Evolutionary conservation across 2,329 filamentous ascomycete species (phyloP).

Genomic region (Sporothrix dimorphospora): DNA sequence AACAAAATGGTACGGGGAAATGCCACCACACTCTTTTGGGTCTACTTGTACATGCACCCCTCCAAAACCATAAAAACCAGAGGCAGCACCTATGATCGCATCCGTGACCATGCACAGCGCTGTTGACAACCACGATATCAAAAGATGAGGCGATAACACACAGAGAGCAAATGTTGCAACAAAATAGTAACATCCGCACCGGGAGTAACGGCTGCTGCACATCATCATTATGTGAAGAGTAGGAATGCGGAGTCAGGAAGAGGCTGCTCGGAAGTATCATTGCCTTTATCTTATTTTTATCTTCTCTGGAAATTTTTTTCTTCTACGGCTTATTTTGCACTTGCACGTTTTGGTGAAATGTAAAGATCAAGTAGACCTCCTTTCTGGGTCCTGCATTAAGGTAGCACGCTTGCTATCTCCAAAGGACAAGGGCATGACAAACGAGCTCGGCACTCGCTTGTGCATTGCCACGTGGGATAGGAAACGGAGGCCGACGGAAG

Average conservation of each 20-base stretch:
- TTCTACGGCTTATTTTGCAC: not conserved
- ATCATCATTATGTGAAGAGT: not conserved
- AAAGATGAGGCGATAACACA: too few species aligned
- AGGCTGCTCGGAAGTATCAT: not conserved
- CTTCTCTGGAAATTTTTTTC: not conserved
- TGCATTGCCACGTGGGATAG: not conserved
- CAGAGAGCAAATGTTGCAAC: too few species aligned
- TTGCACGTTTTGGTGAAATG: not conserved
- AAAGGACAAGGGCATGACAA: not conserved
- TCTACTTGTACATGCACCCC: not conserved
- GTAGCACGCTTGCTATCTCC: not conserved
- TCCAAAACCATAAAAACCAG: too few species aligned
- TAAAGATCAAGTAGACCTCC: not conserved
- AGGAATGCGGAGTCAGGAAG: not conserved
- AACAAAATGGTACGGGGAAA: slow-evolving; percentile 4
- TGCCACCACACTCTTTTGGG: not conserved
- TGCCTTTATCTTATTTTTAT: not conserved
- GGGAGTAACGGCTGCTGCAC: not conserved
- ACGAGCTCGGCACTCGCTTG: not conserved
- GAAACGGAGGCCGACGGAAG: not conserved
- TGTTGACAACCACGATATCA: not conserved
- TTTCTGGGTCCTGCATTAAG: not conserved
- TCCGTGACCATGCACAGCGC: not conserved
- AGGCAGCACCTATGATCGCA: not conserved
- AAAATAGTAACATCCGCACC: not conserved